Base-by-base conservation (phyloP, 116 monocot species). In the Zostera marina region DNA sequence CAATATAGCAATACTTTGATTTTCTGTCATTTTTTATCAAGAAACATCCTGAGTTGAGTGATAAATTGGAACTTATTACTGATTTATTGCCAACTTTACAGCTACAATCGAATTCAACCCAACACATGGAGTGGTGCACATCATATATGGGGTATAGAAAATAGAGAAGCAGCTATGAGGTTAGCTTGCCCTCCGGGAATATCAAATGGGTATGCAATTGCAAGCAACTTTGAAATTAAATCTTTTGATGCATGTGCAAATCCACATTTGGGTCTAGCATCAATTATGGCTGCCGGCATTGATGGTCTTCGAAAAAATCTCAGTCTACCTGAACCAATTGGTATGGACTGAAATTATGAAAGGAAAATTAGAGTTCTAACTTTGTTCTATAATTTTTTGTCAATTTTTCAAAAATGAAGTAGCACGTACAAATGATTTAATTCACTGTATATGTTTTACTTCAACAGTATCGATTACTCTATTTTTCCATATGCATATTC, bases 51-150 rank as follows among this genome's bases (percentile, higher is more conserved):
- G 23, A 23, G 53, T 53, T 53, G 16, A 4, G 9, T 47, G 13
- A 14, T 2, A 32, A 32, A 32, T 32, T 32, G 32, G 32, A 5
- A 32, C 5, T 2, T 32, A 32, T 32, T 32, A 32, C 32, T 32
- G 32, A 32, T 32, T 32, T 32, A 11, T 24, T 66, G 13, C 17
- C 42, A 43, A 42, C n/a, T 13, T 59, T 44, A 13, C 43, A 90
- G 98, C 68, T 98, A 98, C 68, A 83, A 90, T 57, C 80, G 98
- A 7, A 65, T 98, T 69, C 82, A 90, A 76, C 98, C 98, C 56
- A 61, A 98, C 64, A 90, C 76, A 6, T 98, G 98, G 98, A 98
- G 86, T 76, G 98, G 98, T 52, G 98, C 98, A 21, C 90, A 83
- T 73, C 83, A 74, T 3, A 90, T 90, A 59, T 98, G 98, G 98